These are phyloP conservation scores for Vinca major DNA, from an alignment of 305 asterid species.

Conservation along the genomic window DNA sequence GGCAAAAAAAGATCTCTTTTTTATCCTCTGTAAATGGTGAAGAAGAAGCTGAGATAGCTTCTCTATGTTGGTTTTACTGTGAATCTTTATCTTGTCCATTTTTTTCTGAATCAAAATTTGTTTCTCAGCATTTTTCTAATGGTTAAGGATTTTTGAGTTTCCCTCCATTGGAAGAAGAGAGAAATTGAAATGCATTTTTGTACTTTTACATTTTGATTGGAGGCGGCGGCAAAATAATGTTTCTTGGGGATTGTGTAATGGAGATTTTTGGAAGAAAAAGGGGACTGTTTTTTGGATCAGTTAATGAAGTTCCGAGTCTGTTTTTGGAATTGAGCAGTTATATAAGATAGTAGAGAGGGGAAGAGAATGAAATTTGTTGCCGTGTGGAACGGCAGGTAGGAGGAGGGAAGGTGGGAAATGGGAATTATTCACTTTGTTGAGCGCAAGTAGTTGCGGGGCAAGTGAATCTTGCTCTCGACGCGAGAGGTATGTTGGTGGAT, in stretches of 20 bases:
- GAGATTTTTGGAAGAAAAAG: constrained; percentile 13
- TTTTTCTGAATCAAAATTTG: constrained; percentile 15
- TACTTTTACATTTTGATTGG: constrained; percentile 1
- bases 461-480: too few relatives aligned
- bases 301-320: constrained; percentile 12
- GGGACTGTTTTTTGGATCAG: constrained; percentile 13
- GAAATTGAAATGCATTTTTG: constrained; percentile 16
- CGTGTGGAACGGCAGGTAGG: constrained; percentile 1
- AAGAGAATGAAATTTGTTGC: constrained; percentile 10
- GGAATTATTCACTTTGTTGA: neutral
- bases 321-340: constrained; percentile 5
- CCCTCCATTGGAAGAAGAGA: constrained; percentile 1
- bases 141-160: constrained; percentile 6
- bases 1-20: constrained; percentile 38
- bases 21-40: constrained; percentile 26
- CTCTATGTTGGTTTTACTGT: neutral
- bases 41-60: constrained; percentile 27
- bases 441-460: too few relatives aligned
- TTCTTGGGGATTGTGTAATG: constrained; percentile 12
- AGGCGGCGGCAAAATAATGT: constrained; percentile 30
- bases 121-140: constrained; percentile 22
- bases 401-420: too few relatives aligned
- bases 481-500: too few relatives aligned
- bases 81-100: constrained; percentile 25
- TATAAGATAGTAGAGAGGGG: neutral